Evolutionary conservation across 768 basidiomycete genomes (phyloP), one percentile per base, ranked within the genome.

Genomic region (Suillus cothurnatus): DNA sequence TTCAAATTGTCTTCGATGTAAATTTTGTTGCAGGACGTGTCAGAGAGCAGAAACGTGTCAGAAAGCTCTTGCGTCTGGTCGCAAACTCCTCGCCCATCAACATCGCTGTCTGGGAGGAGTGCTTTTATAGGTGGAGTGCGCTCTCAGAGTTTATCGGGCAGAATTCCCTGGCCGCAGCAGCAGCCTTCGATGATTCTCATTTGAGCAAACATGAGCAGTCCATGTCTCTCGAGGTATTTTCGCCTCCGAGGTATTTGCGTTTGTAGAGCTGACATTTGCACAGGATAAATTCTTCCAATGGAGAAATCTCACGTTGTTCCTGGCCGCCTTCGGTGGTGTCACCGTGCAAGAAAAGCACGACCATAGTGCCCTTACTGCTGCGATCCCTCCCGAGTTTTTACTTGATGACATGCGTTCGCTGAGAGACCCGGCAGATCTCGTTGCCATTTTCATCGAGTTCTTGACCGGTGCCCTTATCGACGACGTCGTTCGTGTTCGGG

Each of bases 101-200:
- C 61, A 79, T 91, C 26, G 91, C 90, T 0, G 89, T 92, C 3
- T 95, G 93, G 93, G 82, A 89, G 67, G 93, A 95, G 71, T 89
- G 87, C 66, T 94, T 89, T 73, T 88, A 84, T 79, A 81, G 92
- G 57, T 94, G 92, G 92, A 81, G 82, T 32, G 77, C 80, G 6
- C 76, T 94, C 52, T 85, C 85, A 17, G 90, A 91, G 71, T 78
- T 83, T 58, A 78, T 90, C 53, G 81, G 83, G 67, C 83, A 76
- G 57, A 71, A 75, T 39, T 71, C 77, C 31, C 66, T 78, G 53
- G 77, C 76, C 31, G 70, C 74, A 47, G 71, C 75, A 60, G 74
- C 75, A 56, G 77, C 77, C 31, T 78, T 77, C 56, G 77, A 77
- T 43, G 76, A 77, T 65, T 66, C 74, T 61, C 76, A 77, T 50